Conservation (phyloP, 2,329 filamentous ascomycete genomes). For the Pestalotiopsis sp. region DNA sequence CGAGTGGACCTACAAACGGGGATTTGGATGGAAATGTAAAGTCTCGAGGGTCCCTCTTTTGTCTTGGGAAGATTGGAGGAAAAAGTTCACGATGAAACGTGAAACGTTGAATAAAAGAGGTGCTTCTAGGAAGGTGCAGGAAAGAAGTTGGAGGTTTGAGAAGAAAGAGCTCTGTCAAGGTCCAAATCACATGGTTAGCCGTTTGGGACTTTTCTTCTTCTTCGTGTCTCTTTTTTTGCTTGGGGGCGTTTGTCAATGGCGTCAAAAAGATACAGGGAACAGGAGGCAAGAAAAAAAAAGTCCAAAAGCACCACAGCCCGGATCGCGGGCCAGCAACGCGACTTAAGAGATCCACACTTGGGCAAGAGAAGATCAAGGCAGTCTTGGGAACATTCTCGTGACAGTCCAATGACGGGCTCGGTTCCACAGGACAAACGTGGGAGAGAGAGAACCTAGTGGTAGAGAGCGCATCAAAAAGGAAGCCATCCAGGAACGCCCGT, state of each 20-base stretch:
- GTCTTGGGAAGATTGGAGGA: background rate
- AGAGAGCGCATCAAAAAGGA: background rate
- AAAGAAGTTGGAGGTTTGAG: background rate
- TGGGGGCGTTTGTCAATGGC: background rate
- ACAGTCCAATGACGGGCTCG: background rate
- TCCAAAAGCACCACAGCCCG: background rate
- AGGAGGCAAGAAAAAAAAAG: background rate
- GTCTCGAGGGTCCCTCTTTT: background rate
- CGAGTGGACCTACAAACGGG: background rate
- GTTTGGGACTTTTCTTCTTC: background rate
- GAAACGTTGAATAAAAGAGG: background rate
- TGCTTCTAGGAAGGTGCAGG: background rate
- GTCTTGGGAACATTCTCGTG: background rate
- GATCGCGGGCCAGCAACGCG: background rate
- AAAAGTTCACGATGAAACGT: background rate
- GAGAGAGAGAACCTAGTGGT: background rate
- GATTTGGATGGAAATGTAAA: background rate
- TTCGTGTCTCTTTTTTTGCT: background rate
- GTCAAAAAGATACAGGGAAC: background rate
- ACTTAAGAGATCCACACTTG: constrained; percentile 6
- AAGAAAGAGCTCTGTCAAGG: background rate
- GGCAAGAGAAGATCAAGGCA: background rate
- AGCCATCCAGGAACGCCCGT: constrained; percentile 1
- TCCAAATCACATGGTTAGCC: background rate
- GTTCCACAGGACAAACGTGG: background rate